Base-by-base conservation (phyloP, 2,329 filamentous ascomycete species). In the Monilinia aucupariae region DNA sequence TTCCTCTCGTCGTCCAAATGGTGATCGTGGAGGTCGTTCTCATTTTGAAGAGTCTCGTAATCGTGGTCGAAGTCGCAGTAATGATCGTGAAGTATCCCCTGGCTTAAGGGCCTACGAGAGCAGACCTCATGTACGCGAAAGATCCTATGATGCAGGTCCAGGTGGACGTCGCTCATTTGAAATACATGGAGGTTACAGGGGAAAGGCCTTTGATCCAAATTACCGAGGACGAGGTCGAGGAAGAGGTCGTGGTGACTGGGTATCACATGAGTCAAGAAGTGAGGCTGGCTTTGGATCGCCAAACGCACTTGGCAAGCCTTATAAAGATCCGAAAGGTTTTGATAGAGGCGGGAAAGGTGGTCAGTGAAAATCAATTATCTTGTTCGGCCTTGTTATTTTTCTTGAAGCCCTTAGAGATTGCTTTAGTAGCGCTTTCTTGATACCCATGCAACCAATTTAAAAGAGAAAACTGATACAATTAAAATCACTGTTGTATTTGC, bases 341-440 rank as follows among this genome's bases (percentile, higher is more conserved):
- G 64, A 70, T 41, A 66, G 66, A 63, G 72, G 72, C 45, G 68
- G 70, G 30, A 72, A 67, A 73, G 72, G 73, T 68, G 70, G 72
- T 74, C 65, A 68, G 71, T 74, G 65, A 71, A 53, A 62, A 48
- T 51, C 45, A 39, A 62, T 65, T 63, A 61, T 64, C 49, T 60
- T 61, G 27, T 65, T n/a, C 54, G 32, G 62, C 25, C 63, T 34
- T 61, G 62, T 34, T 43, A 34, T 61, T 37, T 54, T 60, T 59
- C 52, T 39, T 41, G 43, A 43, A n/a, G 5, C 54, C 51, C 47
- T 53, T 53, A 53, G 45, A 60, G 54, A 45, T 59, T 56, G 59
- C 43, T 47, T 48, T 48, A 52, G 32, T 59, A 30, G 30, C 49
- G 47, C 53, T 59, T 50, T 49, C 37, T 50, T 59, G 56, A 59